Percentiles rank a stretch among this genome's conserved stretches.
Evolutionary conservation across 169 alveolate genomes (phyloP).

Genomic region (Plasmodium ovale): DNA sequence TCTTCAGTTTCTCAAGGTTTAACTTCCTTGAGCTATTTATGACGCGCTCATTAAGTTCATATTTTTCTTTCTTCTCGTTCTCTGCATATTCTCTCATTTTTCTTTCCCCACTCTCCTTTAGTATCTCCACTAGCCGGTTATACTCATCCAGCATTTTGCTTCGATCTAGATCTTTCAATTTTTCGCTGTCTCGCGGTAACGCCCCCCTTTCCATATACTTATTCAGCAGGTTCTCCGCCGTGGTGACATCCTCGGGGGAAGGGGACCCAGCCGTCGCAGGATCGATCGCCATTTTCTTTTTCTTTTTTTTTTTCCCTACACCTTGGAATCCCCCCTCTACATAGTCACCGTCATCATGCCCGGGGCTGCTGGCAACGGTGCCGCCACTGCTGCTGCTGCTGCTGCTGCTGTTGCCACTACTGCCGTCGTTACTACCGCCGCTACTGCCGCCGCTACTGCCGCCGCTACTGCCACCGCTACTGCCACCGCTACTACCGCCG

Average conservation of each 20-base stretch:
- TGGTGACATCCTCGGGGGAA: no score
- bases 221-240: slow-evolving; percentile 12
- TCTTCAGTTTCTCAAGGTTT: slow-evolving; percentile 33
- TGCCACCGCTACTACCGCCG: background rate
- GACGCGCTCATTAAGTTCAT: slow-evolving; percentile 53
- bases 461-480: slow-evolving; percentile 4
- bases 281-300: background rate
- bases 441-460: background rate
- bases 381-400: background rate
- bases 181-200: slow-evolving; percentile 4
- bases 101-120: slow-evolving; percentile 29
- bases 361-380: background rate
- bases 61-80: slow-evolving; percentile 49
- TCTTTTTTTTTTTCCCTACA: slow-evolving; percentile 30
- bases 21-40: slow-evolving; percentile 38
- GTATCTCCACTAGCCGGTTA: slow-evolving; percentile 25
- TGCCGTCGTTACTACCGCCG: background rate
- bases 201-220: slow-evolving; percentile 14
- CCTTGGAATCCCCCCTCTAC: slow-evolving; percentile 18
- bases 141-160: slow-evolving; percentile 50
- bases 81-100: slow-evolving; percentile 6
- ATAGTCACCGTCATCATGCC: slow-evolving; percentile 28
- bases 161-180: slow-evolving; percentile 36
- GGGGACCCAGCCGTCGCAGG: no score
- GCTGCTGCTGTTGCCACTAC: background rate